A percentile compares a stretch with the other conserved stretches of the same genome.
phyloP scores from a whole-genome alignment of 257 asterid species.

The Scutellaria minor region DNA sequence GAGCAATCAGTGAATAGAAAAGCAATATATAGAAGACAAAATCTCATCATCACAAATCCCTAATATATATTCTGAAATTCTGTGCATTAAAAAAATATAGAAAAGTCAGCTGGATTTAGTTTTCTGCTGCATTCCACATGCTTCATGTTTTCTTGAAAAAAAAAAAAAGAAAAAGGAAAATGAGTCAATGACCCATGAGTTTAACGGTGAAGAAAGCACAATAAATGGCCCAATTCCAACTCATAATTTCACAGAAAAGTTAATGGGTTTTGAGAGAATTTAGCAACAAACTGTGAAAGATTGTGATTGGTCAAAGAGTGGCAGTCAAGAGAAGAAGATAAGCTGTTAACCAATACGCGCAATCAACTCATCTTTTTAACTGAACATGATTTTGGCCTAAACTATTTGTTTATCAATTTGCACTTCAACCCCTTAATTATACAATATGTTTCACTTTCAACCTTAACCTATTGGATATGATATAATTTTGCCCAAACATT shows the following conservation, averaged over 20 bases:
- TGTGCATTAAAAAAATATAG: background rate
- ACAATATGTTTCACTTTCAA: background rate
- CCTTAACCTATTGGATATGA: background rate
- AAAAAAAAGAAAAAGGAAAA: slow-evolving; percentile 1
- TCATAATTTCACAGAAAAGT: slow-evolving; percentile 19
- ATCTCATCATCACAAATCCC: slow-evolving; percentile 46
- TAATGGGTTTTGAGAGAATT: slow-evolving; percentile 21
- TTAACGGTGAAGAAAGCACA: slow-evolving; percentile 7
- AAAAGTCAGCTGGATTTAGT: slow-evolving; percentile 45
- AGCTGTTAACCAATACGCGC: slow-evolving; percentile 16
- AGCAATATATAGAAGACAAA: slow-evolving; percentile 34
- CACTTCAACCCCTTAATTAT: slow-evolving; percentile 1
- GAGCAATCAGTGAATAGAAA: slow-evolving; percentile 32
- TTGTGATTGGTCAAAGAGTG: slow-evolving; percentile 17
- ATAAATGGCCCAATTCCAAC: slow-evolving; percentile 29
- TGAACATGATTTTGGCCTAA: background rate
- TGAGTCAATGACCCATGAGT: slow-evolving; percentile 26
- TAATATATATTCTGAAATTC: slow-evolving; percentile 39
- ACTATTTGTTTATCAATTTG: background rate
- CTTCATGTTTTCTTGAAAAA: slow-evolving; percentile 32
- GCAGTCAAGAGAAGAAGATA: slow-evolving; percentile 28
- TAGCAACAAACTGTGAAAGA: slow-evolving; percentile 11
- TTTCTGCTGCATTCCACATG: slow-evolving; percentile 42
- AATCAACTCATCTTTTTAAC: background rate
- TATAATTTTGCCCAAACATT: too few species aligned